Conservation (phyloP, 2,329 filamentous ascomycete genomes). For the Tolypocladium cylindrosporum region DNA sequence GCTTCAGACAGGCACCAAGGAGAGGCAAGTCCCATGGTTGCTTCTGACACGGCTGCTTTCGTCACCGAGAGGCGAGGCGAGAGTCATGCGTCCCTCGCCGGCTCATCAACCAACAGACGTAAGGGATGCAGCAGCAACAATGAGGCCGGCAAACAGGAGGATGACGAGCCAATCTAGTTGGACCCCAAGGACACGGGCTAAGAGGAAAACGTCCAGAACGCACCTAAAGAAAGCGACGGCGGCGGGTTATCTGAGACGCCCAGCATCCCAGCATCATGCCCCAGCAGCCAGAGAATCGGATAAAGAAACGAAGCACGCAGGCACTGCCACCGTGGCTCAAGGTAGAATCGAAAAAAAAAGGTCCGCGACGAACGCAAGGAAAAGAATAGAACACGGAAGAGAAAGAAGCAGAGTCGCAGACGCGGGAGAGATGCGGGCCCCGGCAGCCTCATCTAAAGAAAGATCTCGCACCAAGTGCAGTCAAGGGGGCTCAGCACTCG, state of each 20-base stretch:
- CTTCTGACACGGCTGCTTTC: not conserved
- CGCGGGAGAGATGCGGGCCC: not conserved
- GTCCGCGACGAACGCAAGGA: slow-evolving; percentile 5
- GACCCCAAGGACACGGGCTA: not conserved
- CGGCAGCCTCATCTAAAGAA: not conserved
- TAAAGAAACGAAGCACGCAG: not conserved
- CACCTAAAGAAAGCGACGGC: slow-evolving; percentile 3
- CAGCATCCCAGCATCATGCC: slow-evolving; percentile 26
- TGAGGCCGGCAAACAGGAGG: not conserved
- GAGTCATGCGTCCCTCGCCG: not conserved
- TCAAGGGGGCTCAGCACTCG: not conserved
- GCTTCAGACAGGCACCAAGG: slow-evolving; percentile 1
- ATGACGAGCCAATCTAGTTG: not conserved
- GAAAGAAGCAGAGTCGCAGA: slow-evolving; percentile 10
- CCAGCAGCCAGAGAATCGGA: not conserved
- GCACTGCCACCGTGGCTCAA: slow-evolving; percentile 1
- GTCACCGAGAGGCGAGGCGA: not conserved
- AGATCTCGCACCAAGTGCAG: not conserved
- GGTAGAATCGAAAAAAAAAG: slow-evolving; percentile 1
- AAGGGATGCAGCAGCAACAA: not conserved
- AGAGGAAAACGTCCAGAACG: not conserved
- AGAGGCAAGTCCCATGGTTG: not conserved
- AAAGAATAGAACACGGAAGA: slow-evolving; percentile 10
- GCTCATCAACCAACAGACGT: not conserved
- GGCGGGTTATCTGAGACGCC: slow-evolving; percentile 17